Evolutionary conservation across 148 eudicot genomes (phyloP).

Genomic region (Arbutus unedo): DNA sequence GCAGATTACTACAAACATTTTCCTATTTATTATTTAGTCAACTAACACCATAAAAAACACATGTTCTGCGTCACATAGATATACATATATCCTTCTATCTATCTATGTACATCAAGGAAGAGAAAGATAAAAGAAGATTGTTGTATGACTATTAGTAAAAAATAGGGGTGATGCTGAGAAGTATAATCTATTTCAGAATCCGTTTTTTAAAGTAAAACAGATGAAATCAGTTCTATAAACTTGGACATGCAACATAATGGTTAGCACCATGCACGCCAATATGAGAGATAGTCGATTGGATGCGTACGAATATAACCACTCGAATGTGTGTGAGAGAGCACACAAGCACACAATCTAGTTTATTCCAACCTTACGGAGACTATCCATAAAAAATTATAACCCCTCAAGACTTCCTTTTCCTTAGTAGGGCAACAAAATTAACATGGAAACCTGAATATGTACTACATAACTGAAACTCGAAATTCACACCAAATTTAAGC

Average conservation of each 20-base stretch:
- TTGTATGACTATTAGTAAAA: not conserved
- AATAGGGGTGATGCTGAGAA: not conserved
- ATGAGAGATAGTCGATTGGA: not conserved
- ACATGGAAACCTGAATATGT: not conserved
- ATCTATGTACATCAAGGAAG: no score
- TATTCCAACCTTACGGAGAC: not conserved
- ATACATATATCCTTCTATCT: not conserved
- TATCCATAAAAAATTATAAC: not conserved
- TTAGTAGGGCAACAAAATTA: not conserved
- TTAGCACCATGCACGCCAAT: no score
- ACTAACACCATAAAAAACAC: not conserved
- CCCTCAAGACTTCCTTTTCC: not conserved
- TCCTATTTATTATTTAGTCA: not conserved
- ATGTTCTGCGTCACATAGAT: not conserved
- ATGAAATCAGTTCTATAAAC: no score
- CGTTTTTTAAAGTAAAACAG: no score
- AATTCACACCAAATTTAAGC: no score
- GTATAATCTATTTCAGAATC: no score
- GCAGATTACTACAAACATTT: not conserved
- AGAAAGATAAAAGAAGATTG: not conserved
- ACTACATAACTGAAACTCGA: not conserved
- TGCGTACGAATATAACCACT: not conserved
- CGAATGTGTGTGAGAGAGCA: not conserved
- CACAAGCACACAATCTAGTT: not conserved
- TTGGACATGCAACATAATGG: no score